Evolutionary conservation across 192 early-diverging fungal species (phyloP).

Genomic region (Endogone sp.): DNA sequence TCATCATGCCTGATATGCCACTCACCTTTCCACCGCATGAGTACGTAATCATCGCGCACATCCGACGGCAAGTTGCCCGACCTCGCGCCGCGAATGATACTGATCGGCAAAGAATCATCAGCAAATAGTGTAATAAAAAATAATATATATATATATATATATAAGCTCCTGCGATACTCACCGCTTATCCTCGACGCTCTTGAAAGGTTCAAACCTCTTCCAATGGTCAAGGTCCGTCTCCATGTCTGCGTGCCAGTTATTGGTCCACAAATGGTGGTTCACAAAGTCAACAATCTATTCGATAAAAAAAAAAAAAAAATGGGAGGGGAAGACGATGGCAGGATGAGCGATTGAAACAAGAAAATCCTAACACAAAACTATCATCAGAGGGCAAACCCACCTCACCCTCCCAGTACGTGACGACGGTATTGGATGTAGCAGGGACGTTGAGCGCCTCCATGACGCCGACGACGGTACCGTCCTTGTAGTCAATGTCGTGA

Average conservation of each 20-base stretch:
- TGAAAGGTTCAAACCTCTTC: conserved; percentile 34
- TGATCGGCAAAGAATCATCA: no score
- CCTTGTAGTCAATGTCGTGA: conserved; percentile 31
- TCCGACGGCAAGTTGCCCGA: no score
- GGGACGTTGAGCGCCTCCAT: conserved; percentile 62
- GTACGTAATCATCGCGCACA: no score
- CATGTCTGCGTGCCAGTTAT: conserved; percentile 48
- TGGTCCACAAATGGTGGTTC: conserved; percentile 48
- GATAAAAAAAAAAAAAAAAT: not conserved
- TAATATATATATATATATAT: no score
- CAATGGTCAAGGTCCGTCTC: conserved; percentile 40
- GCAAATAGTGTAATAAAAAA: no score
- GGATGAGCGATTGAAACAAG: not conserved
- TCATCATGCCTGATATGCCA: no score
- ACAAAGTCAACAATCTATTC: conserved; percentile 62
- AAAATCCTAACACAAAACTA: no score
- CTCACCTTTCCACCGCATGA: conserved; percentile 66
- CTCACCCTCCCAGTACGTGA: conserved; percentile 66
- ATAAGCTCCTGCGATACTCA: no score
- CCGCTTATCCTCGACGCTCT: no score
- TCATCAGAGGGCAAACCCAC: conserved; percentile 6
- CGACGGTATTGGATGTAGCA: conserved; percentile 37
- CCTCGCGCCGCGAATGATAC: no score
- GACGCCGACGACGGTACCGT: conserved; percentile 38
- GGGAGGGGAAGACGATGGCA: no score